A percentile compares a stretch with the other conserved stretches of the same genome.
Evolutionary conservation across 2,329 filamentous ascomycete genomes (phyloP).

Genomic region (Curvularia hawaiiensis): DNA sequence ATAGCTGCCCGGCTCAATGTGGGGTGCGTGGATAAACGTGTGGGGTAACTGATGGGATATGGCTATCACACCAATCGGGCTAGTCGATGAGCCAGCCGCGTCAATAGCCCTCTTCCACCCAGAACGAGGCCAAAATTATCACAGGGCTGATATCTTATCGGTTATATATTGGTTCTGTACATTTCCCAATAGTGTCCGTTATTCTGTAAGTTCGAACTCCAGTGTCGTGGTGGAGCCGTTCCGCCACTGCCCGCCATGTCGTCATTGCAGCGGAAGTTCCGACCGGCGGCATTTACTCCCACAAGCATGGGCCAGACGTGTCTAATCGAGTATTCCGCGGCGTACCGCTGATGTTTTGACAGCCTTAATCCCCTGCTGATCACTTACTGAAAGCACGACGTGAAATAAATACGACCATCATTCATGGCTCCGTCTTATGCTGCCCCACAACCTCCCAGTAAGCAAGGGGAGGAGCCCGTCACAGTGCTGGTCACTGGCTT

Average conservation of each 20-base stretch:
- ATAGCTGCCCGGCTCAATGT: neutral
- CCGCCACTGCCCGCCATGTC: neutral
- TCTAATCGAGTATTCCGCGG: neutral
- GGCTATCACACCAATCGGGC: neutral
- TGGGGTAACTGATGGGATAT: constrained; percentile 2
- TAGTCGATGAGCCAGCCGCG: constrained; percentile 6
- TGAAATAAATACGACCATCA: constrained; percentile 4
- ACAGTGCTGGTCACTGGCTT: constrained; percentile 47
- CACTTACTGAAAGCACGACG: neutral
- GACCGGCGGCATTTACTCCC: neutral
- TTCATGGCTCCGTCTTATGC: constrained; percentile 29
- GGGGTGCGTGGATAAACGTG: constrained; percentile 3
- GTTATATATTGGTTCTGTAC: neutral
- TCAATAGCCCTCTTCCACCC: neutral
- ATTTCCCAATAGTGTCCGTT: neutral
- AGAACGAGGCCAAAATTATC: neutral
- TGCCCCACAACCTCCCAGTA: constrained; percentile 36
- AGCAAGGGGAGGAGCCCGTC: constrained; percentile 39
- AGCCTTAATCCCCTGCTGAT: constrained; percentile 3
- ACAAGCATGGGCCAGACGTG: neutral
- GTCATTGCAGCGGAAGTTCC: neutral
- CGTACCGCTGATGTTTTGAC: constrained; percentile 6
- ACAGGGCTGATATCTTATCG: neutral
- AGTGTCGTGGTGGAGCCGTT: neutral
- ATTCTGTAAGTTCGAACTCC: neutral